Conservation (phyloP, 2,329 filamentous ascomycete genomes). For the Venturia oleaginea region DNA sequence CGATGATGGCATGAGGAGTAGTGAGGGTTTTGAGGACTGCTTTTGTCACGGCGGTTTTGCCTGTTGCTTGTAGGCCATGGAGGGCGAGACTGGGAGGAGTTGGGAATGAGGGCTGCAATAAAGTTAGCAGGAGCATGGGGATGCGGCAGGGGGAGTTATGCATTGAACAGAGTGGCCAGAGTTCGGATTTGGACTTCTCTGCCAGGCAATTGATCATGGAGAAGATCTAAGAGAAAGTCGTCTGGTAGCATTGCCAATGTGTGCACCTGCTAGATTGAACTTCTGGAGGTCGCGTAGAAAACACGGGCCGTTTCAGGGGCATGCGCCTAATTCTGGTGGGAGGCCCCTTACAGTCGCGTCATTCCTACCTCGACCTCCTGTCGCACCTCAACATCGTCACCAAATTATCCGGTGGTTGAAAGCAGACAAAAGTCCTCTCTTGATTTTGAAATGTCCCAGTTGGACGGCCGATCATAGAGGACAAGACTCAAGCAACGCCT, state of each 20-base stretch:
- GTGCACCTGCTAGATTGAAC: not conserved
- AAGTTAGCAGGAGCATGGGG: slow-evolving; percentile 18
- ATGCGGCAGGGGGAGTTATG: slow-evolving; percentile 18
- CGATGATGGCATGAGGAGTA: slow-evolving; percentile 53
- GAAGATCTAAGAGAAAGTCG: slow-evolving; percentile 26
- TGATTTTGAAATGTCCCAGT: no score
- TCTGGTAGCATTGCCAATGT: slow-evolving; percentile 26
- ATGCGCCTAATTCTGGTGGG: no score
- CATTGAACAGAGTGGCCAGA: slow-evolving; percentile 36
- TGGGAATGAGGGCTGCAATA: slow-evolving; percentile 50
- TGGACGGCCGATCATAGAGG: no score
- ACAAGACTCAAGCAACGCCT: no score
- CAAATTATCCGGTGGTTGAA: no score
- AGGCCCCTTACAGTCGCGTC: no score
- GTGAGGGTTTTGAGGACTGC: slow-evolving; percentile 47
- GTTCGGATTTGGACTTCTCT: slow-evolving; percentile 40
- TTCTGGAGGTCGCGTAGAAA: no score
- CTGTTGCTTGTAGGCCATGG: slow-evolving; percentile 78
- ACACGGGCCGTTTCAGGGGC: no score
- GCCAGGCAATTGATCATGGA: slow-evolving; percentile 31
- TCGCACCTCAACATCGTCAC: no score
- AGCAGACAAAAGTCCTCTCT: no score
- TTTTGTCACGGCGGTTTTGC: slow-evolving; percentile 65
- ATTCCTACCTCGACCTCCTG: no score
- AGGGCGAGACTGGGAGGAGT: slow-evolving; percentile 66